Percentiles rank a stretch among this genome's conserved stretches.
Conservation (phyloP, 1,139 yeast species). For the Lizanozyma gosingica region DNA sequence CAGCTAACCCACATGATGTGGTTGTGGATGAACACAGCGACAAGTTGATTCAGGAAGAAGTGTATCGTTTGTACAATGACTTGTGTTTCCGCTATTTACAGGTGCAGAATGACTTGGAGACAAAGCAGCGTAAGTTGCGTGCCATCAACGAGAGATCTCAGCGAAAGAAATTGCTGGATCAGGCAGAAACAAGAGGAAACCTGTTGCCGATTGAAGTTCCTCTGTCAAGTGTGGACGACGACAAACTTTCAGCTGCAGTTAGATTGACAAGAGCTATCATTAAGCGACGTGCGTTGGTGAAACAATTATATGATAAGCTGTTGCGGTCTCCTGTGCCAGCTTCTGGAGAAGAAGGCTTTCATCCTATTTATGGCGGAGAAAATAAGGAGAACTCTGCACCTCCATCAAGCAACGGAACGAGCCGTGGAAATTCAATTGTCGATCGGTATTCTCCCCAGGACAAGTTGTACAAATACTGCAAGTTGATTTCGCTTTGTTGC, state of each 20-base stretch:
- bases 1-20: slow-evolving; percentile 8
- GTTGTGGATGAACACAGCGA: slow-evolving; percentile 19
- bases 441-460: slow-evolving; percentile 24
- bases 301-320: slow-evolving; percentile 14
- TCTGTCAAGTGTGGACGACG: not conserved
- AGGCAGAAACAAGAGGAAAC: not conserved
- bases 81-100: slow-evolving; percentile 29
- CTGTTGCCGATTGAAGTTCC: not conserved
- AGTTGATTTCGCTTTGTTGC: slow-evolving; percentile 35
- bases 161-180: slow-evolving; percentile 1
- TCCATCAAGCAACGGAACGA: slow-evolving; percentile 3
- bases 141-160: slow-evolving; percentile 10
- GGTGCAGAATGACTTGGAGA: slow-evolving; percentile 22
- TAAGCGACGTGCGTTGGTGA: slow-evolving; percentile 12
- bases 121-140: slow-evolving; percentile 11
- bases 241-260: slow-evolving; percentile 7
- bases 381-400: not conserved
- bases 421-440: slow-evolving; percentile 12
- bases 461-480: slow-evolving; percentile 33
- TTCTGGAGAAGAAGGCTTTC: not conserved
- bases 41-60: slow-evolving; percentile 35
- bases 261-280: slow-evolving; percentile 17
- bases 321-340: slow-evolving; percentile 16
- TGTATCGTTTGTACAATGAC: slow-evolving; percentile 31
- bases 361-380: not conserved